Percentiles rank a stretch among this genome's conserved stretches.
Evolutionary conservation across 1,139 yeast species (phyloP).

Genomic region (Spathaspora sp.): DNA sequence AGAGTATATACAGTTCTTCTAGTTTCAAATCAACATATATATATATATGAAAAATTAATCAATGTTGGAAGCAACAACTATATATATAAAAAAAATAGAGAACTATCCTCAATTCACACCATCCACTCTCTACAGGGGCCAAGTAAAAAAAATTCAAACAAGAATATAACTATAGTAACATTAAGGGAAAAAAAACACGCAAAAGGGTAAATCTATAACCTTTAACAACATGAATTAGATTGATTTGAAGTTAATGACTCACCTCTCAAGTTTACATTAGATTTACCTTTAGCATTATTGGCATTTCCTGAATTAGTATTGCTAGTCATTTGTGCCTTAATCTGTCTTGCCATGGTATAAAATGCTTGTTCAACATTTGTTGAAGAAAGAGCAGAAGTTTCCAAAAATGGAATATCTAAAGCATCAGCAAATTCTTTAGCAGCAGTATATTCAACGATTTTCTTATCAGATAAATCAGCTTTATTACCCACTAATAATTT

Average conservation of each 20-base stretch:
- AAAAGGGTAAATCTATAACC: neutral
- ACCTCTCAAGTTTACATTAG: constrained; percentile 84
- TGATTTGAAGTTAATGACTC: constrained; percentile 74
- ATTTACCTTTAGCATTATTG: constrained; percentile 49
- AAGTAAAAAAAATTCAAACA: neutral
- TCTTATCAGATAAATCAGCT: constrained; percentile 91
- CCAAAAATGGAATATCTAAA: constrained; percentile 91
- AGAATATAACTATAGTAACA: neutral
- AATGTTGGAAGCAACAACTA: neutral
- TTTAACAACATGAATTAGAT: constrained; percentile 78
- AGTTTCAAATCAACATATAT: constrained; percentile 1
- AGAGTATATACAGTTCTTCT: neutral
- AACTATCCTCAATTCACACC: neutral
- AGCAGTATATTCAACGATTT: constrained; percentile 92
- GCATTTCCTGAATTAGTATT: constrained; percentile 44
- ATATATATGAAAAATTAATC: neutral
- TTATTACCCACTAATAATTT: constrained; percentile 95
- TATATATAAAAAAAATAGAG: neutral
- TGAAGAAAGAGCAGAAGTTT: constrained; percentile 93
- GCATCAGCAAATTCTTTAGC: constrained; percentile 99
- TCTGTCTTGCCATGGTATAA: constrained; percentile 98
- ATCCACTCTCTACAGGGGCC: neutral
- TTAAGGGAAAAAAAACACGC: neutral
- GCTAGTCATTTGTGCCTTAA: constrained; percentile 92
- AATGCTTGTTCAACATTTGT: constrained; percentile 98